A percentile compares a stretch with the other conserved stretches of the same genome.
These are phyloP conservation scores for Aspergillus avenaceus DNA, from an alignment of 495 filamentous ascomycete genomes.

Conservation along the genomic window DNA sequence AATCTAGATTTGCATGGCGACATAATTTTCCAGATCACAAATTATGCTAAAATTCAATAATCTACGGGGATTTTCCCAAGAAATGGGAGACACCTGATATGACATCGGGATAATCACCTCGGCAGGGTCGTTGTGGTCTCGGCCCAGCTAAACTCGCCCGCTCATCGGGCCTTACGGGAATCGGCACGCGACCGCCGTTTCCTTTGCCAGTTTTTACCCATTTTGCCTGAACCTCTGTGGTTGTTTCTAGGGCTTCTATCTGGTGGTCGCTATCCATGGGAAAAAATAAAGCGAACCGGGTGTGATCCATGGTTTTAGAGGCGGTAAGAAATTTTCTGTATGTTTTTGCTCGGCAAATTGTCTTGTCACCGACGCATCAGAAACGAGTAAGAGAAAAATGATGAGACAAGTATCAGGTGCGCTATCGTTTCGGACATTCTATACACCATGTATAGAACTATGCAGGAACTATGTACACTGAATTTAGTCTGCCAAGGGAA, in stretches of 20 bases:
- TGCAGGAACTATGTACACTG: background rate
- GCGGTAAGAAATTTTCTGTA: background rate
- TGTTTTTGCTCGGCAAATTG: background rate
- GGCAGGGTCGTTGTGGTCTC: background rate
- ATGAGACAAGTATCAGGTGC: background rate
- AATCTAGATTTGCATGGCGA: background rate
- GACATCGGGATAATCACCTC: background rate
- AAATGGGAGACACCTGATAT: background rate
- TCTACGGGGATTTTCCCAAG: background rate
- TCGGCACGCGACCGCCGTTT: background rate
- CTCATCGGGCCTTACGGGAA: background rate
- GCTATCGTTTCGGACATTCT: background rate
- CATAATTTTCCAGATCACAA: background rate
- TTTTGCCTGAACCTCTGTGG: background rate
- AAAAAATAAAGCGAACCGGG: background rate
- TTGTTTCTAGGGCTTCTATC: background rate
- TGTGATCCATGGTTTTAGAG: slow-evolving; percentile 2
- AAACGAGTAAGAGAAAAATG: background rate
- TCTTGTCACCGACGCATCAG: background rate
- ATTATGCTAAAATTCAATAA: background rate
- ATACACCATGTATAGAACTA: background rate
- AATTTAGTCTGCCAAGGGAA: background rate
- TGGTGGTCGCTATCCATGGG: background rate
- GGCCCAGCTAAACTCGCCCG: background rate
- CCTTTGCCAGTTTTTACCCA: background rate